phyloP scores from a whole-genome alignment of 176 grass and related monocot genomes.

The Secale cereale region DNA sequence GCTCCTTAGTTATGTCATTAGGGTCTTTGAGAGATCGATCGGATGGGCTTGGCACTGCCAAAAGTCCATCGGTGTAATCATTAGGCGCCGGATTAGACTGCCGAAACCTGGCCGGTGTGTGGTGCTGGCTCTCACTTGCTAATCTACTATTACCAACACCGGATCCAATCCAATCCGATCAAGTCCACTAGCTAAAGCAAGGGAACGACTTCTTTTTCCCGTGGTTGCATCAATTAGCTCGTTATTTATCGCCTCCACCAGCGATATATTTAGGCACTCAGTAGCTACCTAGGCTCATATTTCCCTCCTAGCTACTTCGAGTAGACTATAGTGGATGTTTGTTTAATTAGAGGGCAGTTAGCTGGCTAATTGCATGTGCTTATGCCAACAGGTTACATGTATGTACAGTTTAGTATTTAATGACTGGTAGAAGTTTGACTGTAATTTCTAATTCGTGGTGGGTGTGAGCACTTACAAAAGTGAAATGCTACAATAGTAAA shows the following conservation, averaged over 20 bases:
- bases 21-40: slow-evolving; percentile 2
- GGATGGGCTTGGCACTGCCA: not conserved
- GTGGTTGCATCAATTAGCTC: slow-evolving; percentile 19
- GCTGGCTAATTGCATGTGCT: slow-evolving; percentile 20
- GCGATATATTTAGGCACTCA: not conserved
- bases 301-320: not conserved
- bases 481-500: not conserved
- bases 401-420: slow-evolving; percentile 10
- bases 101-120: not conserved
- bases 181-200: slow-evolving; percentile 31
- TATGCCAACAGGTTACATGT: not conserved
- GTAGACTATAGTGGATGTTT: not conserved
- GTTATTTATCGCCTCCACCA: slow-evolving; percentile 18
- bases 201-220: not conserved
- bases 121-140: not conserved
- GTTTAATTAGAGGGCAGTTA: not conserved
- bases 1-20: slow-evolving; percentile 38
- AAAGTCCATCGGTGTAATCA: slow-evolving; percentile 48
- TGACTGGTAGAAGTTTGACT: not conserved
- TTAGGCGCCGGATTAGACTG: slow-evolving; percentile 36
- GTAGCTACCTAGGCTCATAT: not conserved
- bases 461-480: not conserved
- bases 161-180: slow-evolving; percentile 23
- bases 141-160: slow-evolving; percentile 1
- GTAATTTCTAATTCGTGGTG: not conserved